Percentiles rank a stretch among this genome's conserved stretches.
Conservation (phyloP, 129 eudicot species). For the Tanacetum coccineum region DNA sequence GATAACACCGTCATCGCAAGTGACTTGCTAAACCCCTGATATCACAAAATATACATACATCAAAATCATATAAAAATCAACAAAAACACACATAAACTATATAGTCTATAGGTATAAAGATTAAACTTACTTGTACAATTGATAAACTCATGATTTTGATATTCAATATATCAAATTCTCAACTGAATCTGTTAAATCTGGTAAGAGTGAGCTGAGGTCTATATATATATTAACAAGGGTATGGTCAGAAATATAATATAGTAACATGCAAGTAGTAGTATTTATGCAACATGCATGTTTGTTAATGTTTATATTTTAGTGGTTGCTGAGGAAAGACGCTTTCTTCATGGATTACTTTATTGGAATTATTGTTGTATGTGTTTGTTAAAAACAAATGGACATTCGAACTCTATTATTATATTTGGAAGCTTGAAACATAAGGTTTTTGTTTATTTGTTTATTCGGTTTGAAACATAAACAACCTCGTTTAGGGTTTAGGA, state of each 20-base stretch:
- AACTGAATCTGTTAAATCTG: not conserved
- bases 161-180: not conserved
- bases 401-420: no score
- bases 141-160: slow-evolving; percentile 45
- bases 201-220: no score
- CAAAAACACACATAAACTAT: not conserved
- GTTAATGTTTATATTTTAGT: not conserved
- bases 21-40: slow-evolving; percentile 80
- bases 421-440: no score
- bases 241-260: no score
- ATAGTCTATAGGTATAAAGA: not conserved
- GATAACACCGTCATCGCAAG: slow-evolving; percentile 88
- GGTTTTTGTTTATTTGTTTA: no score
- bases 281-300: no score
- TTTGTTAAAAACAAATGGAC: no score
- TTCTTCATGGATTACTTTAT: not conserved
- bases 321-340: slow-evolving; percentile 1
- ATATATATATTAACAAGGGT: no score
- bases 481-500: no score
- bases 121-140: slow-evolving; percentile 42
- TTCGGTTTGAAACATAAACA: no score
- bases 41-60: slow-evolving; percentile 1
- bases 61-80: not conserved
- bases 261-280: no score
- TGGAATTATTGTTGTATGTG: no score